phyloP scores from a whole-genome alignment of 1,139 yeast genomes.

The Candida gigantensis region DNA sequence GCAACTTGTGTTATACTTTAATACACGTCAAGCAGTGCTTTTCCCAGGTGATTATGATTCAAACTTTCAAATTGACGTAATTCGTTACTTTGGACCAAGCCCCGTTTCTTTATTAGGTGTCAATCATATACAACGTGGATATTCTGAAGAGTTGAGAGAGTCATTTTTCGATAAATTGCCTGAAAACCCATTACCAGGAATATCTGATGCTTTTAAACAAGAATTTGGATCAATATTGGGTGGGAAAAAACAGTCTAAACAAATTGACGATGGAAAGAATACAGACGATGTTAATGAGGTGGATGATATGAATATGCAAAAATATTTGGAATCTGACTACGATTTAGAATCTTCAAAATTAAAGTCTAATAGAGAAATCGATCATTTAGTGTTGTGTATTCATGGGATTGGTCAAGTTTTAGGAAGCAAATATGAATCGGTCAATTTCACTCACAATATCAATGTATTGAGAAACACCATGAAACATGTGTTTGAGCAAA shows the following conservation, averaged over 20 bases:
- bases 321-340: slow-evolving; percentile 55
- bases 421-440: slow-evolving; percentile 75
- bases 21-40: slow-evolving; percentile 35
- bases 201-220: slow-evolving; percentile 32
- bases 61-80: slow-evolving; percentile 38
- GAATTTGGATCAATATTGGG: slow-evolving; percentile 28
- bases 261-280: slow-evolving; percentile 12
- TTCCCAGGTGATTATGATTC: slow-evolving; percentile 39
- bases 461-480: slow-evolving; percentile 67
- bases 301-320: slow-evolving; percentile 35
- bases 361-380: slow-evolving; percentile 55
- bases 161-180: slow-evolving; percentile 33
- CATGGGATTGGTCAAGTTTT: slow-evolving; percentile 95
- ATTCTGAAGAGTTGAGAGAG: slow-evolving; percentile 28
- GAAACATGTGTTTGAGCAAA: slow-evolving; percentile 54
- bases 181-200: slow-evolving; percentile 28
- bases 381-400: slow-evolving; percentile 79
- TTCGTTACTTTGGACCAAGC: slow-evolving; percentile 38
- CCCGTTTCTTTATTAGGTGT: slow-evolving; percentile 37
- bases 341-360: slow-evolving; percentile 34
- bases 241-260: slow-evolving; percentile 11
- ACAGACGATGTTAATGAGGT: slow-evolving; percentile 18
- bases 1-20: slow-evolving; percentile 32
- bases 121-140: slow-evolving; percentile 41
- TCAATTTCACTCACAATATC: slow-evolving; percentile 85